These are phyloP conservation scores for Mallotus japonicus DNA, from an alignment of 441 rosid genomes.

Conservation along the genomic window DNA sequence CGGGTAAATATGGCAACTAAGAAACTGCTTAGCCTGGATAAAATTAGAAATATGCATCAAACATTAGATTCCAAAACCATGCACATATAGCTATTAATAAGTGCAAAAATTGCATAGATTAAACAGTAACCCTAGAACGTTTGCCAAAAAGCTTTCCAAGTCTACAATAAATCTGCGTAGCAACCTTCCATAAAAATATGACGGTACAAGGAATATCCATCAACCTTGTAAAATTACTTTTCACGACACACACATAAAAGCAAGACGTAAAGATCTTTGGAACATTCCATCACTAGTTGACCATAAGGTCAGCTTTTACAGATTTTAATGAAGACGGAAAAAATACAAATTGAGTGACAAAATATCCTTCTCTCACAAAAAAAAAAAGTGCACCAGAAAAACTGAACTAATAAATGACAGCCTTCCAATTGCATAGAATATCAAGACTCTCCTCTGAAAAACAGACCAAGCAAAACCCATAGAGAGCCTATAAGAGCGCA, in stretches of 20 bases:
- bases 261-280: neutral
- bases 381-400: neutral
- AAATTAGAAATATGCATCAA: neutral
- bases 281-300: neutral
- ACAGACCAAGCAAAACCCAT: neutral
- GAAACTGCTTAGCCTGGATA: neutral
- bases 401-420: neutral
- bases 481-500: neutral
- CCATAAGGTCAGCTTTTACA: neutral
- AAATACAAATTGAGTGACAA: neutral
- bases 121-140: neutral
- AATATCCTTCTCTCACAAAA: neutral
- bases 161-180: neutral
- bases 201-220: neutral
- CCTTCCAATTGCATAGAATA: neutral
- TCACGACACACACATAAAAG: neutral
- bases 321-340: neutral
- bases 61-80: neutral
- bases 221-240: neutral
- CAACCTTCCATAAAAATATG: neutral
- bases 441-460: neutral
- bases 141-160: neutral
- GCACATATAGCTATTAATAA: neutral
- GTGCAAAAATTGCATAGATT: neutral
- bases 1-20: slow-evolving; percentile 10